phyloP scores from a whole-genome alignment of 208 protist species.

The Wallacemonas rigidus region DNA sequence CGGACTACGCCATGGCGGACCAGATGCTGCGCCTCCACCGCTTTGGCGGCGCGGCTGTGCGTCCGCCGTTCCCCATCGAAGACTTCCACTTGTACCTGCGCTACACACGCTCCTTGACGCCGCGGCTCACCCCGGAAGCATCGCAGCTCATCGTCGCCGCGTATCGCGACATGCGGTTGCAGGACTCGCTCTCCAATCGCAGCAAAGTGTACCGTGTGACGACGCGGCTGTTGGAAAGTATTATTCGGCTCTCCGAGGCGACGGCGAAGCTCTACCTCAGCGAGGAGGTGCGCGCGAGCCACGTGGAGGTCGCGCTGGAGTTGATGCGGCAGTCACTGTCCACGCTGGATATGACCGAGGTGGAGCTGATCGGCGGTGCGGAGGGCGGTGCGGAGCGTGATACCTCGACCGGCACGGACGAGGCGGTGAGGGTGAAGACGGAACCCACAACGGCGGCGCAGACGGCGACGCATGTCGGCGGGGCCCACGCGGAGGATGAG shows the following conservation, averaged over 20 bases:
- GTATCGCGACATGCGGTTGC: constrained; percentile 94
- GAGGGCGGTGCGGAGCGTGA: constrained; percentile 14
- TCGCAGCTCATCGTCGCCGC: constrained; percentile 84
- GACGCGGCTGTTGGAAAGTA: constrained; percentile 99
- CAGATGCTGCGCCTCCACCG: constrained; percentile 96
- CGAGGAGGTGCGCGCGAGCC: constrained; percentile 80
- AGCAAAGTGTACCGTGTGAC: constrained; percentile 97
- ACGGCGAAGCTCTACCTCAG: constrained; percentile 96
- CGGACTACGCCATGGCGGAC: constrained; percentile 96
- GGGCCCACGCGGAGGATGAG: no score
- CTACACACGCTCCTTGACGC: constrained; percentile 92
- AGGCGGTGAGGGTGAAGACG: not conserved
- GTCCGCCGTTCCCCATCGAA: constrained; percentile 70
- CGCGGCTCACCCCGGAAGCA: constrained; percentile 85
- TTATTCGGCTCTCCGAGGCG: constrained; percentile 99
- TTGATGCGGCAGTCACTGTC: constrained; percentile 91
- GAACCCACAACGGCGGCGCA: not conserved
- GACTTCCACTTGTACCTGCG: constrained; percentile 94
- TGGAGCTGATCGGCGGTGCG: constrained; percentile 68
- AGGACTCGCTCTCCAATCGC: constrained; percentile 86
- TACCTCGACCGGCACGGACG: not conserved
- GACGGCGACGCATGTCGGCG: not conserved
- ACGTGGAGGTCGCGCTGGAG: constrained; percentile 87
- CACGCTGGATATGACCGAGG: constrained; percentile 88
- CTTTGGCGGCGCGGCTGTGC: constrained; percentile 74